These are phyloP conservation scores for Farysia itapuensis DNA, from an alignment of 1,284 basidiomycete species.

Conservation along the genomic window DNA sequence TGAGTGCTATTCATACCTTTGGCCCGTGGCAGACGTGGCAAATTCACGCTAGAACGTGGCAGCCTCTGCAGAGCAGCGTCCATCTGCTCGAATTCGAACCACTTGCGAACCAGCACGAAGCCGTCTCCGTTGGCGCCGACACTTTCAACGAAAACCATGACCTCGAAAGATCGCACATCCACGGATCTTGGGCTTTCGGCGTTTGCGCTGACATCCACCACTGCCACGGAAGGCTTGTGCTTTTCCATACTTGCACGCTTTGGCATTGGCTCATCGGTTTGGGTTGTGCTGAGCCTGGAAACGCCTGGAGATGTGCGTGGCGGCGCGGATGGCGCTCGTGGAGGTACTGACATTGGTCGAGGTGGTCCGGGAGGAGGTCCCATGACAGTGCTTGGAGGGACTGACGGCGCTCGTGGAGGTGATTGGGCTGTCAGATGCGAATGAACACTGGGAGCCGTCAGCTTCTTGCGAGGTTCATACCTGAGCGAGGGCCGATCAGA, in stretches of 20 bases:
- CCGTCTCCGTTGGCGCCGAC: slow-evolving; percentile 24
- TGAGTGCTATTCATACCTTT: slow-evolving; percentile 35
- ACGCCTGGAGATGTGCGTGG: slow-evolving; percentile 16
- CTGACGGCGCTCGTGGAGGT: slow-evolving; percentile 24
- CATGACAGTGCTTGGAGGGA: slow-evolving; percentile 16
- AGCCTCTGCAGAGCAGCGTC: slow-evolving; percentile 42
- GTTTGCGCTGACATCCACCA: slow-evolving; percentile 50
- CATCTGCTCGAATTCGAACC: slow-evolving; percentile 54
- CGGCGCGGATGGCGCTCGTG: slow-evolving; percentile 21
- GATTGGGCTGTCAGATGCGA: slow-evolving; percentile 17
- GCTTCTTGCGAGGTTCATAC: slow-evolving; percentile 28
- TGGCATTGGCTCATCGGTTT: too few species aligned
- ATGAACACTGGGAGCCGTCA: slow-evolving; percentile 7
- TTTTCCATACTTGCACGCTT: slow-evolving; percentile 5
- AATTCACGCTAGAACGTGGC: slow-evolving; percentile 26
- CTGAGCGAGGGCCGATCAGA: slow-evolving; percentile 6
- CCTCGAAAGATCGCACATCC: slow-evolving; percentile 42
- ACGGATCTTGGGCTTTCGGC: slow-evolving; percentile 36
- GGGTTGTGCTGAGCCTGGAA: too few species aligned
- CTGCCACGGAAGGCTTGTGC: slow-evolving; percentile 7
- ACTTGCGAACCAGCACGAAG: slow-evolving; percentile 50
- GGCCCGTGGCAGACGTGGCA: slow-evolving; percentile 29
- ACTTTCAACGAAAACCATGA: slow-evolving; percentile 55
- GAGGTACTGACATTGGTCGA: slow-evolving; percentile 32
- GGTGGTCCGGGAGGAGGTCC: slow-evolving; percentile 24